Percentiles rank a stretch among this genome's conserved stretches.
Conservation (phyloP, 164 flowering plant genomes). For the Stephania cephalantha region DNA sequence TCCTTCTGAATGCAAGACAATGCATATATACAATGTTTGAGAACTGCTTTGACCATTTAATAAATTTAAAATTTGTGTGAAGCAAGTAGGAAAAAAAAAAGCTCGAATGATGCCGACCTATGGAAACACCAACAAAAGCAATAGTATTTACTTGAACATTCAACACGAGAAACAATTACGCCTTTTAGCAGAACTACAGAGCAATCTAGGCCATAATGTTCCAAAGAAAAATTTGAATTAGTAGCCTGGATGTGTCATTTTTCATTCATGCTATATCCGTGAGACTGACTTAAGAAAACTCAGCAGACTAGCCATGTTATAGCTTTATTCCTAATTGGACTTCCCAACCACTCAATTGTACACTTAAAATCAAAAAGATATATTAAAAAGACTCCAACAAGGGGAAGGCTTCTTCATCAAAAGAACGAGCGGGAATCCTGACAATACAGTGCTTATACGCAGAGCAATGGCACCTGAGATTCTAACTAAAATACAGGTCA, state of each 20-base stretch:
- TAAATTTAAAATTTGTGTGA: background rate
- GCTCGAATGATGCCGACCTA: background rate
- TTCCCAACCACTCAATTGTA: background rate
- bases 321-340: background rate
- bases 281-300: background rate
- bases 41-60: too few species aligned
- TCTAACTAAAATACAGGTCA: background rate
- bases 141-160: too few species aligned
- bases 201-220: background rate
- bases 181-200: background rate
- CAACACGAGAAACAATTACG: background rate
- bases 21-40: background rate
- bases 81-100: too few species aligned
- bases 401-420: background rate
- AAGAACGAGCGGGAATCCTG: background rate
- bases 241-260: background rate
- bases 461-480: background rate
- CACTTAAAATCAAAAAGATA: too few species aligned
- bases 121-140: background rate
- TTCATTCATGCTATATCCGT: background rate
- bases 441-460: background rate
- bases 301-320: background rate
- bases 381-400: too few species aligned
- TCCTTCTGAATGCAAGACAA: constrained; percentile 40
- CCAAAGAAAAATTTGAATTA: background rate